phyloP scores from a whole-genome alignment of 2,329 filamentous ascomycete species.

The Nannizzia gypsea region DNA sequence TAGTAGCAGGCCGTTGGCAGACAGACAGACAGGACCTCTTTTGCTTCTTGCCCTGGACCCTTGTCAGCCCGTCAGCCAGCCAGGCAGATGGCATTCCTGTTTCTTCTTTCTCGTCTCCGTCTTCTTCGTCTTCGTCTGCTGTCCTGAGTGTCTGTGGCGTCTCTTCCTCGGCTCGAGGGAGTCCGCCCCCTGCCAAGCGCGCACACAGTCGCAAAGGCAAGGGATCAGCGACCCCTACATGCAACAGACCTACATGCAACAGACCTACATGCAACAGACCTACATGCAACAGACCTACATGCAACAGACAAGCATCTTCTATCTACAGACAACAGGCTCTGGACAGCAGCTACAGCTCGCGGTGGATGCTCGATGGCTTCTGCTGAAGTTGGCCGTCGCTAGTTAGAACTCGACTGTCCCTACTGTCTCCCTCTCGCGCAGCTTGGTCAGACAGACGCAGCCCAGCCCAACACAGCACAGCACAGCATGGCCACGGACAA shows the following conservation, averaged over 20 bases:
- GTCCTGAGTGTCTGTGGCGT: background rate
- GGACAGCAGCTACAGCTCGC: too few species aligned
- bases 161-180: background rate
- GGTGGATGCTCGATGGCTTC: too few species aligned
- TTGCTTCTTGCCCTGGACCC: background rate
- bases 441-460: too few species aligned
- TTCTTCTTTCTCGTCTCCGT: background rate
- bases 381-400: too few species aligned
- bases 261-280: too few species aligned
- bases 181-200: background rate
- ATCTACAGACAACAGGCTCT: too few species aligned
- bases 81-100: background rate
- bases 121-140: background rate
- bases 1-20: background rate
- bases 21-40: background rate
- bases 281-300: too few species aligned
- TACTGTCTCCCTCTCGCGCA: too few species aligned
- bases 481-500: slow-evolving; percentile 20
- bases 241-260: background rate
- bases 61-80: background rate
- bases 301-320: too few species aligned
- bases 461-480: background rate
- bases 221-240: too few species aligned
- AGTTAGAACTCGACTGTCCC: too few species aligned
- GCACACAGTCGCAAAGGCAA: background rate